Base-by-base conservation (phyloP, 2,329 filamentous ascomycete genomes). In the Fusarium staphyleae region DNA sequence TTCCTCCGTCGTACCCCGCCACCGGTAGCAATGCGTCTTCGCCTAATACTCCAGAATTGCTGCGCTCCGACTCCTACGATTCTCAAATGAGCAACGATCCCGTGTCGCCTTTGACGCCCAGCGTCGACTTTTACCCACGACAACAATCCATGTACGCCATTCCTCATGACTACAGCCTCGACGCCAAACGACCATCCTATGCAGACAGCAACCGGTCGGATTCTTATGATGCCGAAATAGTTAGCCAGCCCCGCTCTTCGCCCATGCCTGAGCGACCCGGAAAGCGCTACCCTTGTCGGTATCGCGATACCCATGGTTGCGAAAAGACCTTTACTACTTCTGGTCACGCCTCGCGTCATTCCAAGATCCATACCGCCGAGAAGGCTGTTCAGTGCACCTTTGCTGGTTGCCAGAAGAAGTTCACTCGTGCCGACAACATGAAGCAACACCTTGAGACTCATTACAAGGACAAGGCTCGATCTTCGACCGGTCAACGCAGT, bases 391-490 rank as follows among this genome's bases (percentile, higher is more conserved):
- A 80, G 30, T 87, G 85, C 74, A 81, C 86, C 26, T 89, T 82
- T 66, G 76, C 80, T 0, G 87, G 87, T 54, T 93, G 89, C 77
- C 83, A 85, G 72, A 91, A 91, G 76, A 89, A 88, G 67, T 93
- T 93, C 66, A 91, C 88, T 10, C 87, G 89, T 60, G 87, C 88
- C 65, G 89, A 93, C 78, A 93, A 93, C 78, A 93, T 93, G 89
- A 91, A 91, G 79, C 89, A 92, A 75, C 89, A 93, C 67, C 81
- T 90, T 24, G 84, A 90, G 66, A 92, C 89, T 1, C 89, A 93
- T 71, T 87, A 84, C 74, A 87, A 86, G 72, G 81, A 86, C 59
- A 83, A 83, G 74, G 75, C 75, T 26, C 77, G 81, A 22, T 74
- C 75, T 3, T 74, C 76, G 2, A 65, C 67, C n/a, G 65, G 71